phyloP scores from a whole-genome alignment of 129 eudicot genomes.

The Lactuca saligna region DNA sequence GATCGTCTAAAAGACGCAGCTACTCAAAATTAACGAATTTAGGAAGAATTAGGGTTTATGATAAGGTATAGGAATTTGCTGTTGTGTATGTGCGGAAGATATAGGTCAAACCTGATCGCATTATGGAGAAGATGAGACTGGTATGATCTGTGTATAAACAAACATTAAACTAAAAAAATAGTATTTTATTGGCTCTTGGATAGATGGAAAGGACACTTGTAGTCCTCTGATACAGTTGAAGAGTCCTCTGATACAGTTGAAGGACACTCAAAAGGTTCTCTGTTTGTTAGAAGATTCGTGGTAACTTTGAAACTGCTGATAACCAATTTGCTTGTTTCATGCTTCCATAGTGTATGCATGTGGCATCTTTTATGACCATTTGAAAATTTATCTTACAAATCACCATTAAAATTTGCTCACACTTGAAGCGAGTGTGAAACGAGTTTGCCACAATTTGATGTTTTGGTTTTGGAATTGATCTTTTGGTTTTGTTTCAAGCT shows the following conservation, averaged over 20 bases:
- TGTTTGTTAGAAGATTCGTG: neutral
- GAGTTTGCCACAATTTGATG: no score
- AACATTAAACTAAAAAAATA: neutral
- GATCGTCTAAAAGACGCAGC: constrained; percentile 49
- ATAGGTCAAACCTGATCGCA: constrained; percentile 42
- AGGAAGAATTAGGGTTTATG: constrained; percentile 28
- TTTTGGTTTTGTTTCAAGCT: no score
- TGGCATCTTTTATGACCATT: no score
- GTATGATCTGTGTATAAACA: constrained; percentile 16
- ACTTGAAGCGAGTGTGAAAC: no score
- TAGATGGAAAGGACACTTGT: constrained; percentile 31
- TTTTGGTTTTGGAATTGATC: no score
- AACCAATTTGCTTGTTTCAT: neutral
- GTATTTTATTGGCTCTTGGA: constrained; percentile 26
- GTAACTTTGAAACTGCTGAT: neutral
- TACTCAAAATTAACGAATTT: constrained; percentile 5
- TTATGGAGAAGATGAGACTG: constrained; percentile 25
- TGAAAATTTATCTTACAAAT: no score
- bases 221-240: constrained; percentile 6
- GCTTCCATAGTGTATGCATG: no score
- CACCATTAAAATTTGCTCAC: no score
- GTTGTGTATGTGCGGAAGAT: neutral
- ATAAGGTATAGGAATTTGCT: neutral
- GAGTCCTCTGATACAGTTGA: constrained; percentile 11
- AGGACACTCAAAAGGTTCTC: constrained; percentile 17